Evolutionary conservation across 2,329 filamentous ascomycete species (phyloP).

Genomic region (Pseudogymnoascus sp.): DNA sequence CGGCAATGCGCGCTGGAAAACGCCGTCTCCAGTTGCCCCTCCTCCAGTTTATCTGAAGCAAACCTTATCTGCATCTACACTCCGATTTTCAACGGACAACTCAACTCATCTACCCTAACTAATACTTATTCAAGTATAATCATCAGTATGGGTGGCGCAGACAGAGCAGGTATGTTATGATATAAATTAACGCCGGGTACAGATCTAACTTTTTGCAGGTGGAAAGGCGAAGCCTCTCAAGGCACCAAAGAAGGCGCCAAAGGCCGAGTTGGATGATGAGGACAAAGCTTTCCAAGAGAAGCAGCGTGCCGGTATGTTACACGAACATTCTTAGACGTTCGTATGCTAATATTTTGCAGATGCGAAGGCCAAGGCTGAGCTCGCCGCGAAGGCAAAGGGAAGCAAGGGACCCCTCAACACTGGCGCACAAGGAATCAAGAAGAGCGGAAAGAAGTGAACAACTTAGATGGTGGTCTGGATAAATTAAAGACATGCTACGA

Average conservation of each 20-base stretch:
- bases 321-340: neutral
- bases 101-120: conserved; percentile 2
- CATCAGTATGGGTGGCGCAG: conserved; percentile 54
- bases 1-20: conserved; percentile 2
- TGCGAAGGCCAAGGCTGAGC: conserved; percentile 76
- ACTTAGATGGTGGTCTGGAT: neutral
- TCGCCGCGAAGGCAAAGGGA: conserved; percentile 66
- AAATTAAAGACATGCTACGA: conserved; percentile 4
- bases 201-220: conserved; percentile 40
- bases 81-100: conserved; percentile 4
- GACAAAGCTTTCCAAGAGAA: conserved; percentile 76
- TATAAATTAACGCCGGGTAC: conserved; percentile 8
- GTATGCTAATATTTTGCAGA: conserved; percentile 39
- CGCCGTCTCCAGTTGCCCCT: conserved; percentile 5
- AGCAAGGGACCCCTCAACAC: conserved; percentile 85
- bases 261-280: conserved; percentile 78
- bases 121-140: conserved; percentile 3
- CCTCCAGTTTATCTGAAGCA: conserved; percentile 8
- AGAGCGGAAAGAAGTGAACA: conserved; percentile 85
- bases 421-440: conserved; percentile 87
- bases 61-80: conserved; percentile 7
- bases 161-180: conserved; percentile 52
- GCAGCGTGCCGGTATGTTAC: conserved; percentile 67
- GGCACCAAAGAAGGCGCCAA: conserved; percentile 70
- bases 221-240: conserved; percentile 82